These are phyloP conservation scores for Monosporascus sp. DNA, from an alignment of 2,329 filamentous ascomycete genomes.

Conservation along the genomic window DNA sequence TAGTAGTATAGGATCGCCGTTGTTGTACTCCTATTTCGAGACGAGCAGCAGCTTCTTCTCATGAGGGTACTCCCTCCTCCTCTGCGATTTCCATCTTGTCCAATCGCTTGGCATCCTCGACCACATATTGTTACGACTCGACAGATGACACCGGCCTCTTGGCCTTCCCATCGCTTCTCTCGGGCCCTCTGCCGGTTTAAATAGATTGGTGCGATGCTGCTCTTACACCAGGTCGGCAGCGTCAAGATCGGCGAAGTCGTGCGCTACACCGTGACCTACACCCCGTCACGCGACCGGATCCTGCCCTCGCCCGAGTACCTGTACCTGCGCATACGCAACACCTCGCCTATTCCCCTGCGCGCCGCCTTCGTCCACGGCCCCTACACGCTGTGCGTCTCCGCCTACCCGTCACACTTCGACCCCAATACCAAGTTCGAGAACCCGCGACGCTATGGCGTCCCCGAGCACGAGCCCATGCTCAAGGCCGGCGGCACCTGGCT, in stretches of 20 bases:
- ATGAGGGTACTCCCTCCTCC: too few species aligned
- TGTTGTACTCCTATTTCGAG: too few species aligned
- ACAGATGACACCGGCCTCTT: too few species aligned
- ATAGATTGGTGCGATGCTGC: slow-evolving; percentile 59
- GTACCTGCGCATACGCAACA: slow-evolving; percentile 86
- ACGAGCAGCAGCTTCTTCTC: too few species aligned
- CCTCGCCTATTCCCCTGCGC: slow-evolving; percentile 80
- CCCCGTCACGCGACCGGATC: slow-evolving; percentile 81
- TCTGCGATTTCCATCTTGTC: too few species aligned
- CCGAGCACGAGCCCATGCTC: slow-evolving; percentile 92
- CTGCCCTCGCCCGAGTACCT: slow-evolving; percentile 77
- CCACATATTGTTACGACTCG: too few species aligned
- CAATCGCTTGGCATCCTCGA: too few species aligned
- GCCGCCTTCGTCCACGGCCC: slow-evolving; percentile 96
- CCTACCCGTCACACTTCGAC: slow-evolving; percentile 77
- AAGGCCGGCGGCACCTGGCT: slow-evolving; percentile 89
- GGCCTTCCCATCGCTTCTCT: too few species aligned
- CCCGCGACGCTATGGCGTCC: slow-evolving; percentile 65
- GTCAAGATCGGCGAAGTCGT: slow-evolving; percentile 94
- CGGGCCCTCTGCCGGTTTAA: not conserved
- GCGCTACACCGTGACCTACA: slow-evolving; percentile 89
- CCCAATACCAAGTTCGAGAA: slow-evolving; percentile 73
- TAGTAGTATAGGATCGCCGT: too few species aligned
- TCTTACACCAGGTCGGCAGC: slow-evolving; percentile 84
- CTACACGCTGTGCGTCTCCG: slow-evolving; percentile 82